phyloP scores from a whole-genome alignment of 306 rosid species.

The Medicago ruthenica region DNA sequence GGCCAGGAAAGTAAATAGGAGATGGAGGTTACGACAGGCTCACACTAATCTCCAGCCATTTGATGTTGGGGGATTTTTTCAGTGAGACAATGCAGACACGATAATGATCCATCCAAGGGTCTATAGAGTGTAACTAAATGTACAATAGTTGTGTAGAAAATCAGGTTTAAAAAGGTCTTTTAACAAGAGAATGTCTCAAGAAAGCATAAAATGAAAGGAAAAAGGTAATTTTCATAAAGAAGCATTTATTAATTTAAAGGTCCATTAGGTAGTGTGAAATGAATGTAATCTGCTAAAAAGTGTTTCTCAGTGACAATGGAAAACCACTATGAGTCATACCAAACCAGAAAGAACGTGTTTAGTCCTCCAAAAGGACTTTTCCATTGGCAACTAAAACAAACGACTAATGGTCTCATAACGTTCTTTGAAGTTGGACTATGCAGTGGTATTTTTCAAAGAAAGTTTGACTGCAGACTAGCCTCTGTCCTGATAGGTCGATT shows the following conservation, averaged over 20 bases:
- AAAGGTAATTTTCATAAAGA: constrained; percentile 29
- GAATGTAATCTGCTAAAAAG: neutral
- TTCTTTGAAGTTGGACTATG: neutral
- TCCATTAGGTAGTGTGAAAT: neutral
- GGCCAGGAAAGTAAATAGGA: constrained; percentile 34
- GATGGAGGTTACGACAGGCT: constrained; percentile 33
- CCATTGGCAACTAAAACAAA: neutral
- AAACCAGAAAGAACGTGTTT: neutral
- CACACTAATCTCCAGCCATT: constrained; percentile 25
- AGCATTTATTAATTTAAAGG: neutral
- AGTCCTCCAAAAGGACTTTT: neutral
- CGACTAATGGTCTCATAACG: neutral
- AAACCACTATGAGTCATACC: neutral
- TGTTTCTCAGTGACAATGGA: neutral
- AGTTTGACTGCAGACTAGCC: neutral
- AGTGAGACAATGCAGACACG: constrained; percentile 14
- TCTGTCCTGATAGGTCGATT: neutral
- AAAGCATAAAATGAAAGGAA: constrained; percentile 31
- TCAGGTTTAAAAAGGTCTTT: constrained; percentile 38
- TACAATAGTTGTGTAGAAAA: constrained; percentile 55
- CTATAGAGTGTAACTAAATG: constrained; percentile 38
- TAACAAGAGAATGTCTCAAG: constrained; percentile 10
- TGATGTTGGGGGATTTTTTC: constrained; percentile 36
- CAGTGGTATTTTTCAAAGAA: neutral
- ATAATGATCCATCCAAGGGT: constrained; percentile 26